These are phyloP conservation scores for Testicularia cyperi DNA, from an alignment of 1,284 basidiomycete genomes.

Conservation along the genomic window DNA sequence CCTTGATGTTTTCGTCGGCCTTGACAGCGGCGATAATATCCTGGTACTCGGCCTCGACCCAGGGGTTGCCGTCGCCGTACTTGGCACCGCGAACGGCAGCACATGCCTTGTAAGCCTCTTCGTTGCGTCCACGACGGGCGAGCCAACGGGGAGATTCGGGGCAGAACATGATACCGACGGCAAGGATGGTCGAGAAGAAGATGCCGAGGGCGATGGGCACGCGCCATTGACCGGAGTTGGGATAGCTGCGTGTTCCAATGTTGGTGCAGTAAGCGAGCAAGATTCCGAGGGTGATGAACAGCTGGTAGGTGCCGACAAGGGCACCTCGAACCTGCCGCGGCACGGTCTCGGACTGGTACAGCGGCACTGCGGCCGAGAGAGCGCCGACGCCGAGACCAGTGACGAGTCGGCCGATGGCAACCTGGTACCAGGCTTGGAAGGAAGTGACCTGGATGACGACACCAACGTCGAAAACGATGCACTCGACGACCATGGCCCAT, in stretches of 20 bases:
- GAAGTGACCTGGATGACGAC: conserved; percentile 65
- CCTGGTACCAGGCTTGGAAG: conserved; percentile 58
- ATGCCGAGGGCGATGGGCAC: conserved; percentile 72
- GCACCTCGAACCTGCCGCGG: conserved; percentile 76
- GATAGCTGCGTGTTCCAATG: conserved; percentile 50
- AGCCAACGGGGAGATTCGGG: conserved; percentile 76
- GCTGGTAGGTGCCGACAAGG: conserved; percentile 70
- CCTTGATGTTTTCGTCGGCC: conserved; percentile 19
- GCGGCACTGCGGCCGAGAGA: conserved; percentile 69
- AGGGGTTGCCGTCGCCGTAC: conserved; percentile 46
- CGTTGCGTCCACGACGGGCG: conserved; percentile 63
- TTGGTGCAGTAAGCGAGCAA: conserved; percentile 68
- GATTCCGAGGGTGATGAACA: conserved; percentile 65
- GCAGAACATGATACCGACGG: conserved; percentile 72
- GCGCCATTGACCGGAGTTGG: conserved; percentile 66
- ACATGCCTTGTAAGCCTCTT: conserved; percentile 66
- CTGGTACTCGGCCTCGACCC: conserved; percentile 52
- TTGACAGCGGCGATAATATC: conserved; percentile 51
- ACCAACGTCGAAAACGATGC: conserved; percentile 70
- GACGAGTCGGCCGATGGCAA: conserved; percentile 70
- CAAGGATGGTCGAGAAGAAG: conserved; percentile 70
- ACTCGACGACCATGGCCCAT: conserved; percentile 72
- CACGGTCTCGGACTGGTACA: conserved; percentile 75
- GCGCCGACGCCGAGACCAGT: conserved; percentile 64
- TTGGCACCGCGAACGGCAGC: conserved; percentile 67